Evolutionary conservation across 75 land plant species (phyloP).

Genomic region (Azolla pinnata): DNA sequence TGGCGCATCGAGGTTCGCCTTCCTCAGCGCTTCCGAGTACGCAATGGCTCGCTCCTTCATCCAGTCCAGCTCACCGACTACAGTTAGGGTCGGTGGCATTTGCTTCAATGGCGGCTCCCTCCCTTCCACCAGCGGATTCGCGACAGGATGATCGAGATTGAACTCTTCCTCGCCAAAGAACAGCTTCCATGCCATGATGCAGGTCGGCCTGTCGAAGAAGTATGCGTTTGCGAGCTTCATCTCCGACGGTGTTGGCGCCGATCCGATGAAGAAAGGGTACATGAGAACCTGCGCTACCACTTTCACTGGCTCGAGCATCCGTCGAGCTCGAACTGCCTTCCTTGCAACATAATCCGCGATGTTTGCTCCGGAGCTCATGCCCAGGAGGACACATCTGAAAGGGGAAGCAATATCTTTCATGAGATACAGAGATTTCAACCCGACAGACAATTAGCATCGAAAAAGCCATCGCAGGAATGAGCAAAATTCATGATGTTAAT

Average conservation of each 20-base stretch:
- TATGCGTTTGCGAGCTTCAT: conserved; percentile 76
- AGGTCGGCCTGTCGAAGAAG: conserved; percentile 66
- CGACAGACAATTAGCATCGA: too few species aligned
- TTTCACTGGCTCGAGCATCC: conserved; percentile 62
- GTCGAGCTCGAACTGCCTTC: conserved; percentile 46
- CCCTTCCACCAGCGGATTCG: conserved; percentile 53
- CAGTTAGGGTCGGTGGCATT: conserved; percentile 77
- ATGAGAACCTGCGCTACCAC: conserved; percentile 76
- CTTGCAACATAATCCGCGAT: conserved; percentile 77
- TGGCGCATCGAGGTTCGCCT: conserved; percentile 68
- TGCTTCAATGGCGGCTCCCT: conserved; percentile 46
- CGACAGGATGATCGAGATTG: conserved; percentile 63
- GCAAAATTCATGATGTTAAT: too few species aligned
- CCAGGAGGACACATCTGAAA: conserved; percentile 72
- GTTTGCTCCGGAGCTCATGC: conserved; percentile 74
- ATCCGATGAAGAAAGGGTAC: conserved; percentile 72
- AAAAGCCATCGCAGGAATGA: too few species aligned
- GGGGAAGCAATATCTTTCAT: background rate
- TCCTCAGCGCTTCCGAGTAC: conserved; percentile 69
- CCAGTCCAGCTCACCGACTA: conserved; percentile 82
- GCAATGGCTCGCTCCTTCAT: conserved; percentile 87
- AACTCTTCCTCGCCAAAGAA: conserved; percentile 63
- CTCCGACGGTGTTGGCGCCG: conserved; percentile 65
- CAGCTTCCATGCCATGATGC: conserved; percentile 75
- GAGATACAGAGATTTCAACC: too few species aligned